Evolutionary conservation across 768 basidiomycete genomes (phyloP).

Genomic region (Stropharia rugosoannulata): DNA sequence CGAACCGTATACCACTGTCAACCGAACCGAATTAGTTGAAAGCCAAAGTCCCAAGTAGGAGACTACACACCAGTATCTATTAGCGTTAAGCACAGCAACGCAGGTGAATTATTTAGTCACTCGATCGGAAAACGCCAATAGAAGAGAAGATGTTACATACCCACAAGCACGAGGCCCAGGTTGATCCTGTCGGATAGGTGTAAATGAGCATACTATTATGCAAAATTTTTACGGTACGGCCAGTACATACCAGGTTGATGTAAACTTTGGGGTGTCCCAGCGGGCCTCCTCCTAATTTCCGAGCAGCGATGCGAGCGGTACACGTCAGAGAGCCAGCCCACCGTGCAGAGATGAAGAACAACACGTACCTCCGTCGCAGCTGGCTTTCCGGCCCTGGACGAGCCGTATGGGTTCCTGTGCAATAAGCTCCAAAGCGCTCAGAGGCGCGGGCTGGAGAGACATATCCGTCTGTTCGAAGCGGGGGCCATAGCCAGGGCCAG

Average conservation of each 20-base stretch:
- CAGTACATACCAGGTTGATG: slow-evolving; percentile 83
- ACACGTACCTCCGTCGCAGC: slow-evolving; percentile 91
- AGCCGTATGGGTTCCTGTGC: slow-evolving; percentile 81
- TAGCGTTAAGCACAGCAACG: slow-evolving; percentile 5
- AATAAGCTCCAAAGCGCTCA: slow-evolving; percentile 90
- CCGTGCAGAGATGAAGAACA: background rate
- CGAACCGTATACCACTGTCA: slow-evolving; percentile 82
- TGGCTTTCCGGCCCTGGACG: slow-evolving; percentile 79
- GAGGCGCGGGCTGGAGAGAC: slow-evolving; percentile 85
- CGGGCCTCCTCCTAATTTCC: slow-evolving; percentile 77
- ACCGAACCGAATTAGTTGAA: slow-evolving; percentile 13
- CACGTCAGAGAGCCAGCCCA: slow-evolving; percentile 9
- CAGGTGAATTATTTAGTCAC: slow-evolving; percentile 12
- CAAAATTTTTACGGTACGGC: background rate
- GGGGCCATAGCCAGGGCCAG: slow-evolving; percentile 56
- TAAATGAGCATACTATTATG: slow-evolving; percentile 9
- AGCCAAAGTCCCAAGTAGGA: background rate
- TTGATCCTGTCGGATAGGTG: slow-evolving; percentile 61
- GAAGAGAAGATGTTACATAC: slow-evolving; percentile 47
- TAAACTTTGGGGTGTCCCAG: slow-evolving; percentile 96
- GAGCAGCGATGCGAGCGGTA: slow-evolving; percentile 1
- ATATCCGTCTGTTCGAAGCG: slow-evolving; percentile 92
- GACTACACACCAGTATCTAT: slow-evolving; percentile 47
- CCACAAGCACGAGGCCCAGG: slow-evolving; percentile 87
- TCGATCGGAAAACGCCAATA: slow-evolving; percentile 6